Evolutionary conservation across 225 moss, liverwort and hornwort species (phyloP), one percentile per base, ranked within the genome.

Genomic region (Climacium dendroides): DNA sequence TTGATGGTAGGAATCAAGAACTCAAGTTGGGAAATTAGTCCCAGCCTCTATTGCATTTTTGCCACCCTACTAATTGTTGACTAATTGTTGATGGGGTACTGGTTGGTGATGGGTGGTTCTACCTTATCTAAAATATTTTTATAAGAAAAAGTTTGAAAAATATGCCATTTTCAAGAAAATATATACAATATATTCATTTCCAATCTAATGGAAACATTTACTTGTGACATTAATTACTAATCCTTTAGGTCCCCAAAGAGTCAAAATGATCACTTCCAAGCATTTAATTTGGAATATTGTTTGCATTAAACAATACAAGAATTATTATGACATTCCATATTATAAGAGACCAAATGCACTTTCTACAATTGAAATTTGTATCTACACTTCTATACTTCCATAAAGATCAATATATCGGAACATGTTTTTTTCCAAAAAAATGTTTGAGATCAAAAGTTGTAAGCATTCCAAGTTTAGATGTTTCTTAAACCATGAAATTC

Each of bases 401-500:
- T 66, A 2, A n/a, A 66, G n/a, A n/a, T 18, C 2, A 66, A 22
- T n/a, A 26, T 20, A 20, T 66, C 12, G 3, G 11, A 64, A 64
- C 18, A 0, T 3, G 1, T 18, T 64, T 18, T 45, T 9, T 18
- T 66, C 22, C 64, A n/a, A n/a, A 66, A 66, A 66, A 13, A 37
- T 67, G 39, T 39, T 0, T 3, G 0, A 67, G 7, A 14, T 39
- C 69, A 13, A 24, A 37, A 39, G 13, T 24, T 2, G 6, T 24
- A 39, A 39, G 39, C 69, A 39, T 24, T 39, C 23, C 8, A 24
- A 39, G 2, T 39, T 39, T 1, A 39, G 0, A 24, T 69, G 39
- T 69, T 39, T 4, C 13, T 0, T 6, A 5, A 0, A 67, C 67
- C 0, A 67, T 37, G 7, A 39, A 67, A 39, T 1, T 39, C 7